Evolutionary conservation across 2,329 filamentous ascomycete genomes (phyloP), one percentile per base, ranked within the genome.

Genomic region (Venturia nashicola): DNA sequence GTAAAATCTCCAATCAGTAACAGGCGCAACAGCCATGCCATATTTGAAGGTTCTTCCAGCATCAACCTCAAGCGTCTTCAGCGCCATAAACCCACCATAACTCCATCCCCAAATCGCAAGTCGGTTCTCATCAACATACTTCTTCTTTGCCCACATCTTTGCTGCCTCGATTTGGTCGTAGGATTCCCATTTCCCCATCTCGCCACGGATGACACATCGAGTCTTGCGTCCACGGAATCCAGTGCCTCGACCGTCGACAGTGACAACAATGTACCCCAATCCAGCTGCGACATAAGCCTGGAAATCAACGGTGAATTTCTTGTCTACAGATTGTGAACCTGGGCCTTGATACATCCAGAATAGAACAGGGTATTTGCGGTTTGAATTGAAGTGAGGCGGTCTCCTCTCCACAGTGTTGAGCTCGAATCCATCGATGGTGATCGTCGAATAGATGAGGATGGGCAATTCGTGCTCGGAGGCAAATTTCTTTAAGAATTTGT

Each of bases 41-140:
- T 99, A 99, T 67, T 87, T 87, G 78, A 97, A 99, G 0, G 92
- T 97, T 71, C 85, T 74, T 5, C 95, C 94, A 9, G 85, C 93
- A 72, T 99, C 94, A 66, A 85, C 83, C 79, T 99, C 94, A 14
- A 99, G 85, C 0, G 91, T 94, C 79, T 99, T 99, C 70, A 99
- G 82, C 6, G 94, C 90, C 80, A 90, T 89, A 79, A 96, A 99
- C 12, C 94, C 94, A 65, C 94, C 94, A 72, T 94, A 99, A 67
- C 90, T 96, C 94, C 94, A 99, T 59, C 94, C 94, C 94, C 94
- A 99, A 72, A 99, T 96, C 23, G 91, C 92, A 69, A 99, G 84
- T 63, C 89, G 85, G 7, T 85, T 81, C 34, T 83, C 79, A 73
- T 99, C 95, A 16, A 97, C 87, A 74, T 99, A 97, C 16, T 82